A percentile compares a stretch with the other conserved stretches of the same genome.
Evolutionary conservation across 306 rosid genomes (phyloP).

Genomic region (Crotalaria pallida): DNA sequence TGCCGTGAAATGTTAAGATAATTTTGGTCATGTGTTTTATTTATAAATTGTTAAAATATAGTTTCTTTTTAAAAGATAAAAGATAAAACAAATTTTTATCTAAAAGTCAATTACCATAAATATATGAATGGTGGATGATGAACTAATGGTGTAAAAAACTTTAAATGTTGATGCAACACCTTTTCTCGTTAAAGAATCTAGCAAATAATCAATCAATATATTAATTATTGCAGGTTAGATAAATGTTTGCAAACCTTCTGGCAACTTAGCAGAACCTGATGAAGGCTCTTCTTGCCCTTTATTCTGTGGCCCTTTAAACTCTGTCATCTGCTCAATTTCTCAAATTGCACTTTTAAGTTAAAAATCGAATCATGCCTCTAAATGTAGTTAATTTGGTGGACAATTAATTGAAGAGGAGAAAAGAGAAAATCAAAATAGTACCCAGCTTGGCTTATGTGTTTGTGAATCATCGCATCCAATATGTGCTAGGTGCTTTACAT

Average conservation of each 20-base stretch:
- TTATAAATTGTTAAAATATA: too few species aligned
- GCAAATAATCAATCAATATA: neutral
- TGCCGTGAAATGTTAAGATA: too few species aligned
- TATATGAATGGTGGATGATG: too few species aligned
- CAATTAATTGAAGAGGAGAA: neutral
- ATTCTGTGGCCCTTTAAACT: slow-evolving; percentile 46
- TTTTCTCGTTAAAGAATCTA: neutral
- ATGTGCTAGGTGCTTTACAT: slow-evolving; percentile 62
- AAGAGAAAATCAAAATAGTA: neutral
- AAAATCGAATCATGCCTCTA: neutral
- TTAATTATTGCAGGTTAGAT: neutral
- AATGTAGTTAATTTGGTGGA: neutral
- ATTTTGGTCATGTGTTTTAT: too few species aligned
- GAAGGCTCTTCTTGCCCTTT: slow-evolving; percentile 35
- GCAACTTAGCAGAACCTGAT: slow-evolving; percentile 23
- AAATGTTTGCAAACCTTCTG: slow-evolving; percentile 43
- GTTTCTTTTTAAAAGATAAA: too few species aligned
- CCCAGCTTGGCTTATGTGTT: slow-evolving; percentile 46
- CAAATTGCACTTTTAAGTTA: neutral
- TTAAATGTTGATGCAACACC: too few species aligned
- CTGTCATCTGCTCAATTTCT: slow-evolving; percentile 56
- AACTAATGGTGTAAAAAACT: too few species aligned
- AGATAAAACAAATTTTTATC: too few species aligned
- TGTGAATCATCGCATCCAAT: slow-evolving; percentile 42
- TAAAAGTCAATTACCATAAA: too few species aligned